Evolutionary conservation across 352 stramenopile species (phyloP), one percentile per base, ranked within the genome.

Genomic region (Aphanomyces euteiches): DNA sequence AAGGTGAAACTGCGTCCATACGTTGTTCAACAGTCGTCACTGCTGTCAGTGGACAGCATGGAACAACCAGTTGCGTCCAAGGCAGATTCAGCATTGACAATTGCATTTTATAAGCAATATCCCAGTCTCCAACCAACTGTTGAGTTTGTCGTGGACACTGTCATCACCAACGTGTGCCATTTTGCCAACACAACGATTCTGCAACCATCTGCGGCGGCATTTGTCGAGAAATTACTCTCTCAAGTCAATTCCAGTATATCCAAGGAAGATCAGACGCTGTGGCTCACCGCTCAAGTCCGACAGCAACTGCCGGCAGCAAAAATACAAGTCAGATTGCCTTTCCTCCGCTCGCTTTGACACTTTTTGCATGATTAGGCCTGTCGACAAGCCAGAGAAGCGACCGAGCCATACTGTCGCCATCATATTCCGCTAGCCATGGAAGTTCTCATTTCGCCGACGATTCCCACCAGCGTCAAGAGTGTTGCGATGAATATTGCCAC

Each of bases 81-180:
- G 78, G 84, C 56, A 73, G 54, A 61, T 28, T 61, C 54, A 5
- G 54, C 69, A n/a, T 64, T 91, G 13, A 76, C 74, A 0, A 73
- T 83, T 2, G 74, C 82, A 1, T 72, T 90, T 57, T 90, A 89
- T 74, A 91, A 88, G 59, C 54, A 85, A 19, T 80, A 89, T 13
- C 82, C 82, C 2, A 79, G 79, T 57, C 43, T 90, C 19, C 83
- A 87, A 47, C 69, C 69, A 12, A 76, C 80, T 7, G 77, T 90
- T 21, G 84, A 90, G 5, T 88, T 90, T 67, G 79, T 91, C 7
- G 84, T 90, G 6, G 79, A 79, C 17, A 81, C 76, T 15, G 79
- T 84, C 12, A 82, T 84, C 38, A 90, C 78, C 0, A 82, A 87
- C 28, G 71, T 87, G 7, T 89, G 82, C 71, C 81, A 89, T 47